Percentiles rank a stretch among this genome's conserved stretches.
Evolutionary conservation across 1,139 yeast genomes (phyloP).

Genomic region (Pichia sp.): DNA sequence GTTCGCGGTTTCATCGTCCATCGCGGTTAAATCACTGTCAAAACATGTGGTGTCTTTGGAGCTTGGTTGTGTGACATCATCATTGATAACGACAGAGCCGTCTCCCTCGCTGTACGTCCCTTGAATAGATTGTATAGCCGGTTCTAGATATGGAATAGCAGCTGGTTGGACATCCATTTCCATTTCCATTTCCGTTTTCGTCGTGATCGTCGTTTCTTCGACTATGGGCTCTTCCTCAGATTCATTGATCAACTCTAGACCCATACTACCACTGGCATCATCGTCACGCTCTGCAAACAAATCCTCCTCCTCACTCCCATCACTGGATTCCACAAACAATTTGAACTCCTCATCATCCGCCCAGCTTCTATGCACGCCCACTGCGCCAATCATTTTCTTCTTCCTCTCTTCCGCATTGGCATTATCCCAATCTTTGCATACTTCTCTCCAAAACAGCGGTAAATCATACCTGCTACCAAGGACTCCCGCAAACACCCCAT

Average conservation of each 20-base stretch:
- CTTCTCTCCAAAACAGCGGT: slow-evolving; percentile 21
- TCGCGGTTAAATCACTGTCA: no score
- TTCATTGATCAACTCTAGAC: slow-evolving; percentile 10
- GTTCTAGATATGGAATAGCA: no score
- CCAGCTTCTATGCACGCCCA: slow-evolving; percentile 13
- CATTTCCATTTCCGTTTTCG: neutral
- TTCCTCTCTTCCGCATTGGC: slow-evolving; percentile 14
- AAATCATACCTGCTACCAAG: slow-evolving; percentile 18
- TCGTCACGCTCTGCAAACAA: slow-evolving; percentile 2
- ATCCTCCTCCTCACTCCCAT: slow-evolving; percentile 13
- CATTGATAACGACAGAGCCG: no score
- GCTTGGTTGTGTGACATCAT: no score
- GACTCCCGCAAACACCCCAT: slow-evolving; percentile 13
- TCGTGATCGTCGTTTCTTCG: neutral
- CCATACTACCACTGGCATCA: slow-evolving; percentile 1
- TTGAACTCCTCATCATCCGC: slow-evolving; percentile 18
- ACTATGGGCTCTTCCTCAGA: slow-evolving; percentile 6
- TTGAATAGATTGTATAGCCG: no score
- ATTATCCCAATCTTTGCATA: slow-evolving; percentile 18
- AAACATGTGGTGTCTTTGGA: no score
- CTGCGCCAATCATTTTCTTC: slow-evolving; percentile 11
- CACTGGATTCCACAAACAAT: slow-evolving; percentile 14
- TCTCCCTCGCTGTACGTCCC: no score
- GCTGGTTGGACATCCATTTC: no score
- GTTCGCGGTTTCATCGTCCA: no score